Conservation (phyloP, 306 rosid genomes). For the Oemleria cerasiformis region DNA sequence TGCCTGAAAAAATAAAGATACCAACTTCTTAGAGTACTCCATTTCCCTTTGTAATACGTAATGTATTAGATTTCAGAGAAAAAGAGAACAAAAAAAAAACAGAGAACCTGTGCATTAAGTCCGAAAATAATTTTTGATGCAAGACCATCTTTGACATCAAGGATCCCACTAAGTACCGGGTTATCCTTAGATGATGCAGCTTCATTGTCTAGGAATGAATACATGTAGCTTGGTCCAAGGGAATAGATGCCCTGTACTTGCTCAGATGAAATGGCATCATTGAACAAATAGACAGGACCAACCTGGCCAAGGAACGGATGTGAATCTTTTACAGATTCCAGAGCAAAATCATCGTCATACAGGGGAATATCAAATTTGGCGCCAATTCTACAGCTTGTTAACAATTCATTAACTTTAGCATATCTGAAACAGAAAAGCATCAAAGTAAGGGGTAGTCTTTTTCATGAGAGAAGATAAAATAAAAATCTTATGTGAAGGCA, state of each 20-base stretch:
- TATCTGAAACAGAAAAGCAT: slow-evolving; percentile 55
- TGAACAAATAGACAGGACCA: slow-evolving; percentile 86
- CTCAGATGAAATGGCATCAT: slow-evolving; percentile 80
- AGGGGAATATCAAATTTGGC: slow-evolving; percentile 58
- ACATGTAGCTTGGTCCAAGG: slow-evolving; percentile 99
- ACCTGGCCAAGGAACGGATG: slow-evolving; percentile 87
- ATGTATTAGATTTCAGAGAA: neutral
- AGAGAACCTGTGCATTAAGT: slow-evolving; percentile 90
- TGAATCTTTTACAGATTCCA: slow-evolving; percentile 61
- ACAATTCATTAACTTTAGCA: slow-evolving; percentile 77
- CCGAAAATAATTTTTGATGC: slow-evolving; percentile 82
- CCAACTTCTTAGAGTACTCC: slow-evolving; percentile 12
- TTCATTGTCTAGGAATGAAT: slow-evolving; percentile 88
- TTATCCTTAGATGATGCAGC: slow-evolving; percentile 63
- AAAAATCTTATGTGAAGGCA: slow-evolving; percentile 7
- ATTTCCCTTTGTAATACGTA: neutral
- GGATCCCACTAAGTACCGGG: slow-evolving; percentile 70
- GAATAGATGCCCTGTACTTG: slow-evolving; percentile 85
- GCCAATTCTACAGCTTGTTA: slow-evolving; percentile 83
- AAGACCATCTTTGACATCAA: slow-evolving; percentile 85
- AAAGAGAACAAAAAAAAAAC: neutral
- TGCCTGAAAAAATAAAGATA: slow-evolving; percentile 57
- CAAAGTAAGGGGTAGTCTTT: slow-evolving; percentile 18
- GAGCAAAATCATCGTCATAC: slow-evolving; percentile 54
- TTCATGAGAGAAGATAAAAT: slow-evolving; percentile 10